phyloP scores from a whole-genome alignment of 495 filamentous ascomycete genomes.

The Diplogelasinospora grovesii region DNA sequence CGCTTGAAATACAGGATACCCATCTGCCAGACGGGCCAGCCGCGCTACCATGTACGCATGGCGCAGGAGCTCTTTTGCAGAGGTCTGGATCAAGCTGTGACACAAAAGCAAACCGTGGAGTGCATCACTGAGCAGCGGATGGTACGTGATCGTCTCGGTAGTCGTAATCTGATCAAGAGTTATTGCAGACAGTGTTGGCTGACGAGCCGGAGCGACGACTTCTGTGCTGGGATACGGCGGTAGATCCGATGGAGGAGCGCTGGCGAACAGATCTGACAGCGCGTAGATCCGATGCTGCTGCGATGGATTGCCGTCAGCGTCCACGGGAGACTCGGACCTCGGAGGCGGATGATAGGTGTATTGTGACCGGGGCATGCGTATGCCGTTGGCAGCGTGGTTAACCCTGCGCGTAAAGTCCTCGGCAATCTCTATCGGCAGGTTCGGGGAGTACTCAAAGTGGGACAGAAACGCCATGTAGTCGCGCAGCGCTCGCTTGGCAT shows the following conservation, averaged over 20 bases:
- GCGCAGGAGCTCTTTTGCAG: slow-evolving; percentile 62
- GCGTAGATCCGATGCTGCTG: slow-evolving; percentile 32
- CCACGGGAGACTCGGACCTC: slow-evolving; percentile 5
- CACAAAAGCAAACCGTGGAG: slow-evolving; percentile 67
- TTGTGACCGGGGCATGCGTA: slow-evolving; percentile 18
- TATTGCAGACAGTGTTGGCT: slow-evolving; percentile 13
- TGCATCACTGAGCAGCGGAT: slow-evolving; percentile 68
- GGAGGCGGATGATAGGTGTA: slow-evolving; percentile 4
- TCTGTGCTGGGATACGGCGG: slow-evolving; percentile 49
- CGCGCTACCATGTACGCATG: slow-evolving; percentile 74
- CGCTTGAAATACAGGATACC: slow-evolving; percentile 72
- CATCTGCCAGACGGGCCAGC: slow-evolving; percentile 64
- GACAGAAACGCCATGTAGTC: slow-evolving; percentile 65
- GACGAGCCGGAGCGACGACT: slow-evolving; percentile 19
- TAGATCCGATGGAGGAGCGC: slow-evolving; percentile 48
- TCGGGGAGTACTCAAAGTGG: slow-evolving; percentile 69
- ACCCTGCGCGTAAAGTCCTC: slow-evolving; percentile 63
- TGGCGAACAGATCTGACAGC: slow-evolving; percentile 49
- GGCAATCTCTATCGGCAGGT: slow-evolving; percentile 54
- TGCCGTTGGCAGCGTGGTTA: slow-evolving; percentile 44
- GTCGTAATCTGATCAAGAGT: slow-evolving; percentile 26
- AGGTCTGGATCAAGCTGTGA: slow-evolving; percentile 68
- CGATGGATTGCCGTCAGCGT: not conserved
- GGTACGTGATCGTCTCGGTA: slow-evolving; percentile 68
- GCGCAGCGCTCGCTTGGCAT: slow-evolving; percentile 66